Conservation (phyloP, 2,329 filamentous ascomycete genomes). For the Onygenales sp. region DNA sequence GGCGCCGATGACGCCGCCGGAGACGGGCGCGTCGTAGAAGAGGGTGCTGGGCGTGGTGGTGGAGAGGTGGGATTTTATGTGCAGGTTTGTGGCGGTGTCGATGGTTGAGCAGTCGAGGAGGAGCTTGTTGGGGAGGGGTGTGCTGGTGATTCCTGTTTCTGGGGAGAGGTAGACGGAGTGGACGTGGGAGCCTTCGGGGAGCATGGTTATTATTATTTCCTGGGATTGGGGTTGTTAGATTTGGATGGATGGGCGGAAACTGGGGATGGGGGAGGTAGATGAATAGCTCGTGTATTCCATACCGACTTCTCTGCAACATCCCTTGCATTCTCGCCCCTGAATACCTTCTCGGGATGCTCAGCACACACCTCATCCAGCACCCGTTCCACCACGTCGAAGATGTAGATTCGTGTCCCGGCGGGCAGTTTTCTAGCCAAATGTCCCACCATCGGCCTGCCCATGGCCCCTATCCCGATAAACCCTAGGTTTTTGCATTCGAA, state of each 20-base stretch:
- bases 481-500: conserved; percentile 14
- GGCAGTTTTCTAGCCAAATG: conserved; percentile 42
- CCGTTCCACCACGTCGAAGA: conserved; percentile 40
- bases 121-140: conserved; percentile 35
- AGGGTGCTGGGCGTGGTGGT: conserved; percentile 30
- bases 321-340: conserved; percentile 33
- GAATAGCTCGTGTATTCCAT: conserved; percentile 12
- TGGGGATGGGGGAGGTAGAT: neutral
- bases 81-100: conserved; percentile 42
- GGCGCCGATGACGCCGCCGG: conserved; percentile 45
- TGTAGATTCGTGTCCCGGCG: conserved; percentile 33
- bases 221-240: conserved; percentile 12
- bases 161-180: conserved; percentile 42
- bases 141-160: conserved; percentile 33
- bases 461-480: conserved; percentile 48
- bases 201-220: conserved; percentile 45
- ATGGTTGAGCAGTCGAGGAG: conserved; percentile 49
- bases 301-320: conserved; percentile 44
- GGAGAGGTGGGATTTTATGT: conserved; percentile 32
- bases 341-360: conserved; percentile 30
- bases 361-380: conserved; percentile 34
- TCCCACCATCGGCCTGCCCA: conserved; percentile 45
- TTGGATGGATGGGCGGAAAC: neutral
- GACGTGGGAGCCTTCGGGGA: conserved; percentile 45
- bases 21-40: conserved; percentile 47